Conservation (phyloP, 2,329 filamentous ascomycete genomes). For the Penicillium sp. region DNA sequence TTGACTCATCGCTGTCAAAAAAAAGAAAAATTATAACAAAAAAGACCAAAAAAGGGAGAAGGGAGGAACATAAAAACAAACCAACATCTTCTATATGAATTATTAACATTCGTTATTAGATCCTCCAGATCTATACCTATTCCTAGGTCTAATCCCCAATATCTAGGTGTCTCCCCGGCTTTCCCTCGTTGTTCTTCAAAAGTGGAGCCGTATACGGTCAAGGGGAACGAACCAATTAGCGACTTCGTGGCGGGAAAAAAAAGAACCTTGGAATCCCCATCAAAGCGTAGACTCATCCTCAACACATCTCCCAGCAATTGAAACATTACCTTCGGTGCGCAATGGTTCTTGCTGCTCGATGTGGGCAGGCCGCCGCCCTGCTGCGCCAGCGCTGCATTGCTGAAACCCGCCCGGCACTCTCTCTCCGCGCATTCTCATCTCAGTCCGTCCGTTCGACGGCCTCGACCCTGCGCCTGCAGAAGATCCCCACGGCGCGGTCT, state of each 20-base stretch:
- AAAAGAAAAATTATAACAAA: not conserved
- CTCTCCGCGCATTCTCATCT: slow-evolving; percentile 40
- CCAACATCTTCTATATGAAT: not conserved
- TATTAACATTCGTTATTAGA: not conserved
- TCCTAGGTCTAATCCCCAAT: not conserved
- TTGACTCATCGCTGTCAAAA: slow-evolving; percentile 27
- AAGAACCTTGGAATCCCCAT: slow-evolving; percentile 15
- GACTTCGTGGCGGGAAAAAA: slow-evolving; percentile 24
- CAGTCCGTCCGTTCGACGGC: slow-evolving; percentile 34
- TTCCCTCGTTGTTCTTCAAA: not conserved
- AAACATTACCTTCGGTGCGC: slow-evolving; percentile 30
- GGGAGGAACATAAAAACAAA: not conserved
- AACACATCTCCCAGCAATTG: slow-evolving; percentile 23
- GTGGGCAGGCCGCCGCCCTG: slow-evolving; percentile 43
- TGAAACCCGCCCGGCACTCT: slow-evolving; percentile 36
- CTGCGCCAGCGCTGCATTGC: slow-evolving; percentile 44
- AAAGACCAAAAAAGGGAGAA: not conserved
- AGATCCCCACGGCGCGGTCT: slow-evolving; percentile 39
- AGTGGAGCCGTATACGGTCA: slow-evolving; percentile 28
- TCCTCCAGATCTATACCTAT: not conserved
- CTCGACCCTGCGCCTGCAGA: slow-evolving; percentile 37
- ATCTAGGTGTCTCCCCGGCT: not conserved
- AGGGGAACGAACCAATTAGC: slow-evolving; percentile 22
- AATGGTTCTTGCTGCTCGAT: slow-evolving; percentile 48
- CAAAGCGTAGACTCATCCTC: slow-evolving; percentile 22